Evolutionary conservation across 768 basidiomycete genomes (phyloP), one percentile per base, ranked within the genome.

Genomic region (Boletellus ananas): DNA sequence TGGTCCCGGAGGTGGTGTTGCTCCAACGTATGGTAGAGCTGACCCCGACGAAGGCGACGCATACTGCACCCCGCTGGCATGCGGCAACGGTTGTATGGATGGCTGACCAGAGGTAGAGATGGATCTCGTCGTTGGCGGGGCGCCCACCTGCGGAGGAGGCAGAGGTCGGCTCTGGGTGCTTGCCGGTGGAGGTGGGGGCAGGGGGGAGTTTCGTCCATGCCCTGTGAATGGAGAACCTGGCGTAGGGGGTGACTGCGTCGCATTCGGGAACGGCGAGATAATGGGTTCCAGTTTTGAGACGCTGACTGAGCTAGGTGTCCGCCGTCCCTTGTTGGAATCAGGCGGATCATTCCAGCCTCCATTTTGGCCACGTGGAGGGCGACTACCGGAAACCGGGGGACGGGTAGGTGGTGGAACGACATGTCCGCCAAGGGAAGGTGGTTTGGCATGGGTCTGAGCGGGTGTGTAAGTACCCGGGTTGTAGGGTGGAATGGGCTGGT

Each of bases 281-380:
- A 97, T 94, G 3, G 94, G 80, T 7, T 76, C 73, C 3, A 80
- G 84, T 59, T 87, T 90, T 47, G 62, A 68, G 10, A 72, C 54
- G 47, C 66, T 76, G 27, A 74, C 59, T 6, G 77, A 69, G 18
- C 77, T 74, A 1, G 86, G 80, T 1, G 74, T 72, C 21, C 84
- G 82, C 36, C 77, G 67, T 16, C 77, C 65, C 9, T 72, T 63
- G 14, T 72, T 57, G 12, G 73, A 63, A 4, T 37, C 17, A 0
- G 92, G 93, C 0, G 92, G 83, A 67, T 97, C 94, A 59, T 97
- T 97, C 93, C 94, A 97, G 0, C 92, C 92, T 14, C 85, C 80
- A 25, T 84, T 83, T 43, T 86, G 87, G 25, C 73, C 72, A 37
- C 83, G 80, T 27, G 83, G 83, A 4, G 83, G 79, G 1, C 86